phyloP scores from a whole-genome alignment of 2,329 filamentous ascomycete species.

The Aspergillus puulaauensis region DNA sequence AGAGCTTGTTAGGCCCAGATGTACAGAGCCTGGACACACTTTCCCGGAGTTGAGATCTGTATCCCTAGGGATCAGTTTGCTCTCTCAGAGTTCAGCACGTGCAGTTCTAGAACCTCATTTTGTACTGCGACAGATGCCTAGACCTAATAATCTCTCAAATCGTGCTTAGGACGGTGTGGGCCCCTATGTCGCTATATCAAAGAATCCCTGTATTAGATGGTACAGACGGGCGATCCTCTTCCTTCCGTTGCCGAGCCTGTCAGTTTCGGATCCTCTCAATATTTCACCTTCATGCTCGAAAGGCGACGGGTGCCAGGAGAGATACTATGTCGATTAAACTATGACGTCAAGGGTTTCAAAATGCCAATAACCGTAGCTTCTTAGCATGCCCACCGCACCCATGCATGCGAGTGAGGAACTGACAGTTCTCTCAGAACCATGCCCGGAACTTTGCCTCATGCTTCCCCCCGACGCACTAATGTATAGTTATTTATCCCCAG shows the following conservation, averaged over 20 bases:
- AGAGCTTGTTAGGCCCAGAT: too few species aligned
- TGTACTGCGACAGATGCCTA: not conserved
- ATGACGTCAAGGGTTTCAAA: constrained; percentile 8
- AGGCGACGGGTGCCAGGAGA: not conserved
- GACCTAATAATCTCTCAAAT: not conserved
- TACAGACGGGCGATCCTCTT: not conserved
- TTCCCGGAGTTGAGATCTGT: not conserved
- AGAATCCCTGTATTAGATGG: not conserved
- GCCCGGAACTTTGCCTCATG: constrained; percentile 26
- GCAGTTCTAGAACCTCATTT: not conserved
- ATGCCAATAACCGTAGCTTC: not conserved
- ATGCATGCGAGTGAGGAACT: constrained; percentile 5
- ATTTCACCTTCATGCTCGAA: not conserved
- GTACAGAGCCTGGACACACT: not conserved
- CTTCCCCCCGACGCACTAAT: constrained; percentile 39
- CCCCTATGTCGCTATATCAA: not conserved
- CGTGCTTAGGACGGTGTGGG: not conserved
- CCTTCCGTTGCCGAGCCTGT: not conserved
- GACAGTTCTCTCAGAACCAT: constrained; percentile 6
- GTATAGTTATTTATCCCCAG: constrained; percentile 12
- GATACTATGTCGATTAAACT: too few species aligned
- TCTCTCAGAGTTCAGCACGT: not conserved
- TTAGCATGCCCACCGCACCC: not conserved
- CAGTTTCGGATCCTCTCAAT: not conserved
- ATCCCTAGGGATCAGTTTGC: not conserved